These are phyloP conservation scores for Trichoderma erinaceum DNA, from an alignment of 495 filamentous ascomycete genomes.

Conservation along the genomic window DNA sequence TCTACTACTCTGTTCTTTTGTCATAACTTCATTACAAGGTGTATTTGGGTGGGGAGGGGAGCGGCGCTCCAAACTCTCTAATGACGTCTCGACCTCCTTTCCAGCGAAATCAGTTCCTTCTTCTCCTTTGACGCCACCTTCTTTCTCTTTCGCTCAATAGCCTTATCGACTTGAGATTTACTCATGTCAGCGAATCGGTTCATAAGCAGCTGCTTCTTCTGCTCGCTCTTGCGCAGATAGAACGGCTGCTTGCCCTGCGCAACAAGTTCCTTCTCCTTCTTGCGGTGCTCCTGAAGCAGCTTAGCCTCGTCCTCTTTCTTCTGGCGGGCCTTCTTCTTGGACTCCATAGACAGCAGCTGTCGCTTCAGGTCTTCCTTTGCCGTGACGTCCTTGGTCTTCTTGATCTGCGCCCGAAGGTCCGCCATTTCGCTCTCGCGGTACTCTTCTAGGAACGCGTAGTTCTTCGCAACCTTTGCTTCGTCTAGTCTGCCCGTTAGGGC, in stretches of 20 bases:
- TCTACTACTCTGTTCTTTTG: neutral
- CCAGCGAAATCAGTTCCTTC: slow-evolving; percentile 62
- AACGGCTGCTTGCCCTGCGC: slow-evolving; percentile 87
- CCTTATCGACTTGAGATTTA: slow-evolving; percentile 70
- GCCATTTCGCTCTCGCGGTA: slow-evolving; percentile 76
- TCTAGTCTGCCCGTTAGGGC: slow-evolving; percentile 33
- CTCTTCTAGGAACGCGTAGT: slow-evolving; percentile 80
- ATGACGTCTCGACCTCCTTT: slow-evolving; percentile 18
- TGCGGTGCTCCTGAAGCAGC: slow-evolving; percentile 64
- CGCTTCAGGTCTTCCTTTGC: slow-evolving; percentile 61
- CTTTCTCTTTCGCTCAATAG: slow-evolving; percentile 76
- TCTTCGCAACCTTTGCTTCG: slow-evolving; percentile 50
- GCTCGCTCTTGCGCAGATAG: slow-evolving; percentile 82
- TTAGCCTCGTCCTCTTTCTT: slow-evolving; percentile 59
- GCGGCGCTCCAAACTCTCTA: neutral
- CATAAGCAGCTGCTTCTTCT: slow-evolving; percentile 74
- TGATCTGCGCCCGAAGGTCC: slow-evolving; percentile 58
- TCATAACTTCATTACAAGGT: slow-evolving; percentile 13
- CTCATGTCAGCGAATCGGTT: slow-evolving; percentile 76
- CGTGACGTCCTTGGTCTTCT: slow-evolving; percentile 56
- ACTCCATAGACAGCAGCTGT: slow-evolving; percentile 61
- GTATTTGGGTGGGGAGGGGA: too few relatives aligned
- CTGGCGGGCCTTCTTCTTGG: slow-evolving; percentile 58
- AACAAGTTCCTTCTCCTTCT: slow-evolving; percentile 75
- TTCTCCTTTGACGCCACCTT: slow-evolving; percentile 75